These are phyloP conservation scores for Citrus sp. DNA, from an alignment of 345 rosid genomes.

Conservation along the genomic window DNA sequence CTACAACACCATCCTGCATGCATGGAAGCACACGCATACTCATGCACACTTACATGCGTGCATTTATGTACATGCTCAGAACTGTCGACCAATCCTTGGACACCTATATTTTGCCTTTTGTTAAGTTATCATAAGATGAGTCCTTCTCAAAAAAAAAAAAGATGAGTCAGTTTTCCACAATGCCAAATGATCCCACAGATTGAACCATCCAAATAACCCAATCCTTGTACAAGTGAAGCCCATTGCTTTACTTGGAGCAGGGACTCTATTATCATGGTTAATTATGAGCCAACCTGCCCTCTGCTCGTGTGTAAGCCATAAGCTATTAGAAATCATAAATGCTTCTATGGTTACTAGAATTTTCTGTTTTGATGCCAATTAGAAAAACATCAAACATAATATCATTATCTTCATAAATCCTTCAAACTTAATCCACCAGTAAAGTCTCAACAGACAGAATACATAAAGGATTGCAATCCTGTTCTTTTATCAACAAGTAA, in stretches of 20 bases:
- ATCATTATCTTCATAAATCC: neutral
- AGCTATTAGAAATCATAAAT: neutral
- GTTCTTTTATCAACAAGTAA: neutral
- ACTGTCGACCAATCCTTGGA: neutral
- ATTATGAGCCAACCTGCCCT: neutral
- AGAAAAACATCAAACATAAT: neutral
- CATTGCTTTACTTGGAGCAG: neutral
- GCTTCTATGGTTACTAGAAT: neutral
- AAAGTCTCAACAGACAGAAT: neutral
- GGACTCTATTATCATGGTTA: neutral
- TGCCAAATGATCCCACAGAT: neutral
- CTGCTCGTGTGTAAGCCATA: too few relatives aligned
- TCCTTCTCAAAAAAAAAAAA: too few relatives aligned
- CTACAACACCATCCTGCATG: neutral
- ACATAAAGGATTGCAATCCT: neutral
- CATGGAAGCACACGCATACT: neutral
- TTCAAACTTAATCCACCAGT: neutral
- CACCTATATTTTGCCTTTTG: neutral
- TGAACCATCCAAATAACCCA: neutral
- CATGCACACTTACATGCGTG: neutral
- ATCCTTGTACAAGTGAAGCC: neutral
- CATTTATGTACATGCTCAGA: neutral
- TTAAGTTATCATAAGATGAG: neutral
- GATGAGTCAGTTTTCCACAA: neutral
- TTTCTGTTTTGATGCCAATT: neutral